These are phyloP conservation scores for Penicillium coprophilum DNA, from an alignment of 495 filamentous ascomycete genomes.

Conservation along the genomic window DNA sequence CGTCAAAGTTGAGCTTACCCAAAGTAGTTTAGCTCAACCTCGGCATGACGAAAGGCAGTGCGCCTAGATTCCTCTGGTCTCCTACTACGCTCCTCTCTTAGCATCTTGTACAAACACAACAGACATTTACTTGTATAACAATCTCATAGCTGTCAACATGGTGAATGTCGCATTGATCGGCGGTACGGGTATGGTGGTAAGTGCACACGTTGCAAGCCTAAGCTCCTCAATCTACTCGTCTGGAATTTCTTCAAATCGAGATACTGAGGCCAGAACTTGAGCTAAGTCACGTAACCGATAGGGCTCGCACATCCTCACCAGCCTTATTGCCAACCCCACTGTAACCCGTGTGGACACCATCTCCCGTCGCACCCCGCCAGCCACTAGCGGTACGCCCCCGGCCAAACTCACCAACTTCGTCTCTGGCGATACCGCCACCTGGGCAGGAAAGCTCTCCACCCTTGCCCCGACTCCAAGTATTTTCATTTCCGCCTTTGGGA, in stretches of 20 bases:
- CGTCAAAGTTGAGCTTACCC: neutral
- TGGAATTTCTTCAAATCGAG: neutral
- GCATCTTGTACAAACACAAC: conserved; percentile 6
- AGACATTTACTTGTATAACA: neutral
- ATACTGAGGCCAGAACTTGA: neutral
- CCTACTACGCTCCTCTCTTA: neutral
- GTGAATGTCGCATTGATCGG: conserved; percentile 48
- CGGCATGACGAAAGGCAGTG: conserved; percentile 14
- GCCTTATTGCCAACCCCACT: conserved; percentile 40
- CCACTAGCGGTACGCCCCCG: conserved; percentile 31
- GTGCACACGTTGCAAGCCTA: conserved; percentile 15
- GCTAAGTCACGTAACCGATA: conserved; percentile 17
- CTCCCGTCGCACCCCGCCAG: conserved; percentile 43
- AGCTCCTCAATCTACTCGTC: neutral
- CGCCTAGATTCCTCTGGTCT: neutral
- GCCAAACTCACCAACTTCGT: conserved; percentile 47
- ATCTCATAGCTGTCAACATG: conserved; percentile 26
- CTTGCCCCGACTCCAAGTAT: conserved; percentile 56
- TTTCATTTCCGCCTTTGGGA: conserved; percentile 66
- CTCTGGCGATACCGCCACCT: conserved; percentile 49
- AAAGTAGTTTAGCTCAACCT: neutral
- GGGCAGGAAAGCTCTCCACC: conserved; percentile 53
- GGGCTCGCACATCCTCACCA: conserved; percentile 52
- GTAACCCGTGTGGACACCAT: conserved; percentile 47
- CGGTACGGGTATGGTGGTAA: conserved; percentile 52